phyloP scores from a whole-genome alignment of 2,329 filamentous ascomycete genomes.

The Orbilia ellipsospora region DNA sequence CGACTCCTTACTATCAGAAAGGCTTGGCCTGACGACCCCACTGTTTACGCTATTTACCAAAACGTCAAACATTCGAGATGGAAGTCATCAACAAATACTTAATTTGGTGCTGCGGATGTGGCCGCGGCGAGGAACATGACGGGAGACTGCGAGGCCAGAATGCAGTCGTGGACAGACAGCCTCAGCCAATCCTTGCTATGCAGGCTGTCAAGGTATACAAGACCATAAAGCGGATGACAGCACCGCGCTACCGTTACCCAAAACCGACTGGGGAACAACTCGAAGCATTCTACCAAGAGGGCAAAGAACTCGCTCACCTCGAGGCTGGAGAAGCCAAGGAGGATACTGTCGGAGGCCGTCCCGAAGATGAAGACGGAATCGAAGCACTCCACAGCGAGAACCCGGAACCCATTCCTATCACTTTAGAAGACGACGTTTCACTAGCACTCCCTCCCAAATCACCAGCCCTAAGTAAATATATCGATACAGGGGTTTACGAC shows the following conservation, averaged over 20 bases:
- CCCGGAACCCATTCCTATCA: too few relatives aligned
- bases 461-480: too few relatives aligned
- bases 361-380: too few relatives aligned
- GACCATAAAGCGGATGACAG: slow-evolving; percentile 24
- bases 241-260: slow-evolving; percentile 26
- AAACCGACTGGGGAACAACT: slow-evolving; percentile 44
- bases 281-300: slow-evolving; percentile 42
- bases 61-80: slow-evolving; percentile 42
- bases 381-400: background rate
- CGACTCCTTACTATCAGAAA: background rate
- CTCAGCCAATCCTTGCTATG: slow-evolving; percentile 21
- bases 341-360: too few relatives aligned
- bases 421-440: too few relatives aligned
- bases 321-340: slow-evolving; percentile 24
- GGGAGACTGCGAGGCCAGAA: slow-evolving; percentile 28
- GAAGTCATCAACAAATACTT: slow-evolving; percentile 42
- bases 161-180: slow-evolving; percentile 40
- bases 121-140: slow-evolving; percentile 37
- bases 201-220: slow-evolving; percentile 36
- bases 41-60: slow-evolving; percentile 38
- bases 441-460: too few relatives aligned
- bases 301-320: slow-evolving; percentile 45
- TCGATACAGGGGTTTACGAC: too few relatives aligned
- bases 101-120: slow-evolving; percentile 52
- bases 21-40: slow-evolving; percentile 34